Base-by-base conservation (phyloP, 768 basidiomycete genomes). In the Mycena venus region DNA sequence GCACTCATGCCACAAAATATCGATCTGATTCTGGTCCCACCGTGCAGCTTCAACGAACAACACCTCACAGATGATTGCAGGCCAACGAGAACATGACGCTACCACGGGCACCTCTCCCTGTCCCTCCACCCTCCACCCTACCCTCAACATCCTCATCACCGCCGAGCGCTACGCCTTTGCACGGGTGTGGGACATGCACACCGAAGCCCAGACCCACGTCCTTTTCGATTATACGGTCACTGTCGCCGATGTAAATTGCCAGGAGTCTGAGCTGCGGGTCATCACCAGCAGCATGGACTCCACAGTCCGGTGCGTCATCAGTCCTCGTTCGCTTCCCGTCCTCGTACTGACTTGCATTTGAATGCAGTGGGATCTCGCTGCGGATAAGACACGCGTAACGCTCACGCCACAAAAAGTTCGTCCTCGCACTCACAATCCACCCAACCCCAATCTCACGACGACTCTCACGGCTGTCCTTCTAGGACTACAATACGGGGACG, bases 131-230 rank as follows among this genome's bases (percentile, higher is more conserved):
- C 87, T 99, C 2, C 98, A 99, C 80, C 98, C 98, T 1, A 99
- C 98, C 0, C 91, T 99, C 63, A 98, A 99, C 79, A 88, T 99
- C 3, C 91, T 99, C 47, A 96, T 99, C 55, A 99, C 98, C 0
- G 92, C 95, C 5, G 98, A 98, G 47, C 93, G 98, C 78, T 98
- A 99, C 79, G 97, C 98, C 10, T 96, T 96, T 12, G 98, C 97
- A 2, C 92, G 98, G 70, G 97, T 99, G 0, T 99, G 98, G 98
- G 98, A 99, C 81, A 99, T 99, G 98, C 92, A 98, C 44, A 98
- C 97, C 36, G 98, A 99, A 80, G 95, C 97, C 12, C 96, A 96
- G 80, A 95, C 99, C 61, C 96, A 98, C 82, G 94, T 97, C 51
- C 89, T 99, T 27, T 86, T 95, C 0, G 98, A 98, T 1, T 98